A percentile compares a stretch with the other conserved stretches of the same genome.
Conservation (phyloP, 83 land plant species). For the Picea abies region DNA sequence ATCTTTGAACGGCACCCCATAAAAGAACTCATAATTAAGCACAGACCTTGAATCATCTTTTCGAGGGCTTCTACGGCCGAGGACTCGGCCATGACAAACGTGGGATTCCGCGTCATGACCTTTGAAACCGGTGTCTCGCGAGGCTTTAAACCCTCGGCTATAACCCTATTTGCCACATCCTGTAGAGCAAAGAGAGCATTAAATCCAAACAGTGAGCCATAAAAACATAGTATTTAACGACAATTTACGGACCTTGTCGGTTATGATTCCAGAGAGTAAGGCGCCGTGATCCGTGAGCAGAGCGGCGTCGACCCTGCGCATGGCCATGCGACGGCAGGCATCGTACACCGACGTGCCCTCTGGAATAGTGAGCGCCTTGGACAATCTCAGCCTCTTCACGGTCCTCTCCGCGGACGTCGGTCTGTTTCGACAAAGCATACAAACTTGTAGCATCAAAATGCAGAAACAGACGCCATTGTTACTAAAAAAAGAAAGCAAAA, state of each 20-base stretch:
- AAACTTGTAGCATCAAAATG: neutral
- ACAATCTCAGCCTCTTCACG: constrained; percentile 74
- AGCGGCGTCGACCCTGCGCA: constrained; percentile 77
- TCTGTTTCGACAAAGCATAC: neutral
- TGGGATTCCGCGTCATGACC: constrained; percentile 87
- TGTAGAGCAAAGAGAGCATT: constrained; percentile 17
- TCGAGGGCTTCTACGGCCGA: constrained; percentile 84
- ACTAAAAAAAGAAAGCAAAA: neutral
- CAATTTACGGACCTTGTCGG: constrained; percentile 60
- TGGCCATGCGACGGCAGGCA: constrained; percentile 83
- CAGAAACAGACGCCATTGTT: neutral
- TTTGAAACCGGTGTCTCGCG: constrained; percentile 75
- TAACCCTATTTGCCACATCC: constrained; percentile 87
- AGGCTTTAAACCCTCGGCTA: constrained; percentile 81
- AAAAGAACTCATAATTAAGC: neutral
- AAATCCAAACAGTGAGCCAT: neutral
- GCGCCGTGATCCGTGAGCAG: constrained; percentile 77
- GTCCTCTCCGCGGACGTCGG: constrained; percentile 57
- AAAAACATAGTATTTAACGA: neutral
- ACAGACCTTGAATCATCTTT: constrained; percentile 88
- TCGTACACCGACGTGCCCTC: constrained; percentile 78
- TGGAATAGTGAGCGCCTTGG: constrained; percentile 82
- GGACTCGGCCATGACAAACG: constrained; percentile 71
- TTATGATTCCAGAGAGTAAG: constrained; percentile 80
- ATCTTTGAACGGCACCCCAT: neutral